These are phyloP conservation scores for Candida labiduridarum DNA, from an alignment of 1,139 yeast genomes.

Conservation along the genomic window DNA sequence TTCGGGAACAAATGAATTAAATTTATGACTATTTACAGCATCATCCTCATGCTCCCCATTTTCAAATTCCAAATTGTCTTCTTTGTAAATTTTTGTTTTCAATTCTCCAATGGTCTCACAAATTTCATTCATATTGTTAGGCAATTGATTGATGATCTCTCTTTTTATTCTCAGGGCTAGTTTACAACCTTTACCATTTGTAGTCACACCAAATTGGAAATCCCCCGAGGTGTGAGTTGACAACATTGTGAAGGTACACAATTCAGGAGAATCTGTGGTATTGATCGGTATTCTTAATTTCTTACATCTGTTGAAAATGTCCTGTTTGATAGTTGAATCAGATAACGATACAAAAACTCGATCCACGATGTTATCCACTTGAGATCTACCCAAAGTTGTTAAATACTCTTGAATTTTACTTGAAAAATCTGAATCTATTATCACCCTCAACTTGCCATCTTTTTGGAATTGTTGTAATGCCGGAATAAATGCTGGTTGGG, in stretches of 20 bases:
- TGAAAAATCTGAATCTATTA: constrained; percentile 3
- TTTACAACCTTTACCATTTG: constrained; percentile 89
- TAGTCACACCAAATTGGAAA: constrained; percentile 81
- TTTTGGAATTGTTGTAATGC: constrained; percentile 23
- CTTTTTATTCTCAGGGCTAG: constrained; percentile 80
- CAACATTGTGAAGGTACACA: constrained; percentile 74
- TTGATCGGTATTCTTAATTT: constrained; percentile 78
- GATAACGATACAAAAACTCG: constrained; percentile 65
- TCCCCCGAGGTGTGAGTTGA: constrained; percentile 74
- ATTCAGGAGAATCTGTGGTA: constrained; percentile 70
- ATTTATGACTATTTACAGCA: constrained; percentile 55
- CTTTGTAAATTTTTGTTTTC: constrained; percentile 56
- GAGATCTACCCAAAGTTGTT: constrained; percentile 55
- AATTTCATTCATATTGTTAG: constrained; percentile 67
- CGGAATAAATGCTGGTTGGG: constrained; percentile 23
- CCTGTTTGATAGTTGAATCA: constrained; percentile 28
- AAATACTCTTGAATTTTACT: constrained; percentile 5
- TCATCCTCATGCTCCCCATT: constrained; percentile 73
- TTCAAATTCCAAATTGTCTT: constrained; percentile 44
- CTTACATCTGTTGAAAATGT: constrained; percentile 53
- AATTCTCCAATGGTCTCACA: constrained; percentile 71
- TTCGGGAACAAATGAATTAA: constrained; percentile 66
- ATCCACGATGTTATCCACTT: constrained; percentile 69
- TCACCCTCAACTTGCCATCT: constrained; percentile 27
- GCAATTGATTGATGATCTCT: constrained; percentile 67